These are phyloP conservation scores for Aspergillus japonicus DNA, from an alignment of 2,329 filamentous ascomycete genomes.

Conservation along the genomic window DNA sequence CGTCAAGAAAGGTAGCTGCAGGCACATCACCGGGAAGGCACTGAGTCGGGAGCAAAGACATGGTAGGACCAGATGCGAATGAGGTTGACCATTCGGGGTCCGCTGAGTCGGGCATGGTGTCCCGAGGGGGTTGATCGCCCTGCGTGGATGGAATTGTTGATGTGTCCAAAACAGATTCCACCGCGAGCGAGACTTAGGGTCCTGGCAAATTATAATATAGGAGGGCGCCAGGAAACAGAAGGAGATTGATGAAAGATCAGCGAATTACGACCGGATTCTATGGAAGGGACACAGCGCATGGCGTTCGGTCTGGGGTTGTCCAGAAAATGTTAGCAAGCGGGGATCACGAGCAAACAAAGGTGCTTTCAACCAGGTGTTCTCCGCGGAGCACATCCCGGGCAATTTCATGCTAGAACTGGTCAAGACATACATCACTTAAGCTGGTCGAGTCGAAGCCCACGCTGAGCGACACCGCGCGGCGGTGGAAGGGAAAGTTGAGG, in stretches of 20 bases:
- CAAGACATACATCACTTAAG: conserved; percentile 14
- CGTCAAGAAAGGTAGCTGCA: conserved; percentile 22
- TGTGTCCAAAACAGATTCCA: background rate
- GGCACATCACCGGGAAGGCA: conserved; percentile 26
- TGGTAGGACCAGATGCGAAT: conserved; percentile 24
- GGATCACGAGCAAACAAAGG: background rate
- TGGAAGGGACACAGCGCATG: conserved; percentile 26
- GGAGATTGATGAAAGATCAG: conserved; percentile 20
- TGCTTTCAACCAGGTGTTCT: background rate
- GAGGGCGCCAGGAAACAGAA: conserved; percentile 23
- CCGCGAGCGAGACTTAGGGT: background rate
- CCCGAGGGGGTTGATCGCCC: background rate
- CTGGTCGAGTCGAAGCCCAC: conserved; percentile 20
- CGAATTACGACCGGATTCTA: conserved; percentile 19
- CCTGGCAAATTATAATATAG: conserved; percentile 18
- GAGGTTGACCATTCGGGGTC: conserved; percentile 33
- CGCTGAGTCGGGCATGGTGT: conserved; percentile 34
- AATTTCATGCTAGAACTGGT: conserved; percentile 18
- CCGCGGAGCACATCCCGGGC: background rate
- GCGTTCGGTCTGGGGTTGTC: conserved; percentile 17
- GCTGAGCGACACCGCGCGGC: conserved; percentile 15
- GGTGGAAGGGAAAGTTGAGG: conserved; percentile 9
- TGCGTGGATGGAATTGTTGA: background rate
- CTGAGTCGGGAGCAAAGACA: conserved; percentile 32
- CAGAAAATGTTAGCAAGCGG: background rate